A percentile compares a stretch with the other conserved stretches of the same genome.
These are phyloP conservation scores for Cyberlindnera japonica DNA, from an alignment of 805 yeast species.

Conservation along the genomic window DNA sequence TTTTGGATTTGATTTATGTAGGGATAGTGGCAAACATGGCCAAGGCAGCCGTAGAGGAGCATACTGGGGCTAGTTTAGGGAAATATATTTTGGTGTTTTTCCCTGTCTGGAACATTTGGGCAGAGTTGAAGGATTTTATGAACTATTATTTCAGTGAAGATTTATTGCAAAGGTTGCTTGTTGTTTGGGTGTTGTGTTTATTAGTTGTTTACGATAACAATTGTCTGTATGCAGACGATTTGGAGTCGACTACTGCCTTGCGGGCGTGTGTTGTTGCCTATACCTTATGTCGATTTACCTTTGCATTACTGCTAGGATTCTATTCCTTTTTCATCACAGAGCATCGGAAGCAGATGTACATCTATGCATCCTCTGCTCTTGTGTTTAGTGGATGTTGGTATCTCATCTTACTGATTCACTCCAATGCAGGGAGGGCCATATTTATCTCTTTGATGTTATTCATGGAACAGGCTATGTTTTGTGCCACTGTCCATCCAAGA, in stretches of 20 bases:
- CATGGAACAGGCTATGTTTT: constrained; percentile 39
- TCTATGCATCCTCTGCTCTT: constrained; percentile 33
- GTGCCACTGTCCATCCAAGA: constrained; percentile 44
- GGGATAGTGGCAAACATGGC: constrained; percentile 62
- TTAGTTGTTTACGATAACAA: constrained; percentile 51
- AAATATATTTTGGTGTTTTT: constrained; percentile 48
- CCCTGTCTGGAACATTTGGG: constrained; percentile 64
- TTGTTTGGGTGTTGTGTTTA: constrained; percentile 49
- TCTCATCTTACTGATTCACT: constrained; percentile 43
- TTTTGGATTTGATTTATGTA: constrained; percentile 59
- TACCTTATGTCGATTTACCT: constrained; percentile 32
- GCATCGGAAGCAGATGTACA: constrained; percentile 47
- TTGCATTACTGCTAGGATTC: constrained; percentile 24
- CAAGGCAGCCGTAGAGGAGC: constrained; percentile 46
- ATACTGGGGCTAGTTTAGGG: constrained; percentile 43
- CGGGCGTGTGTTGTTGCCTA: constrained; percentile 36
- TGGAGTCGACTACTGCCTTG: constrained; percentile 36
- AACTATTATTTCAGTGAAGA: constrained; percentile 63
- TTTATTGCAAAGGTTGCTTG: constrained; percentile 47
- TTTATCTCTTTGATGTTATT: constrained; percentile 38
- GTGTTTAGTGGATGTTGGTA: constrained; percentile 45
- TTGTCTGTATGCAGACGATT: constrained; percentile 36
- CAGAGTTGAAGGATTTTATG: constrained; percentile 60
- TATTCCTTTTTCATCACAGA: constrained; percentile 44
- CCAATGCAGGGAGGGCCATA: constrained; percentile 43